phyloP scores from a whole-genome alignment of 306 rosid species.

The Cucurbita pepo region DNA sequence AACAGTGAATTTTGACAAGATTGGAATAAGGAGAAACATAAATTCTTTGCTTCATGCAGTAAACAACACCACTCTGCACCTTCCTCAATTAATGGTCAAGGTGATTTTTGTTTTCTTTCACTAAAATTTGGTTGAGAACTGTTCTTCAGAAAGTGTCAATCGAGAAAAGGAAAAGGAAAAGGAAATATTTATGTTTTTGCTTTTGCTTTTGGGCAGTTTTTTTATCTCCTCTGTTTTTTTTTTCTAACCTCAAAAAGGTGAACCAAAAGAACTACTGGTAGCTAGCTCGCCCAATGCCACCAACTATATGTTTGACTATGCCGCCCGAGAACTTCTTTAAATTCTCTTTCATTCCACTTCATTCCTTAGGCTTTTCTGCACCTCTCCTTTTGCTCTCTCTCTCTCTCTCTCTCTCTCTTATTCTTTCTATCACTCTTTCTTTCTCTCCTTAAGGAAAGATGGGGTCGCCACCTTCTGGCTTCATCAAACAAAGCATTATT shows the following conservation, averaged over 20 bases:
- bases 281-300: constrained; percentile 14
- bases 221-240: constrained; percentile 3
- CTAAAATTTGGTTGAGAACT: neutral
- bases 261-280: neutral
- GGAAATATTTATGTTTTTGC: neutral
- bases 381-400: constrained; percentile 24
- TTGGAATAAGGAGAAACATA: neutral
- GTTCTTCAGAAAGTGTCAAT: neutral
- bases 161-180: neutral
- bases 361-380: constrained; percentile 11
- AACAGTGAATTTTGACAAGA: neutral
- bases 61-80: neutral
- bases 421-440: constrained; percentile 6
- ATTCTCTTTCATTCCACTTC: constrained; percentile 22
- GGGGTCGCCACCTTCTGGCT: constrained; percentile 28
- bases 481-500: constrained; percentile 22
- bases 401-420: constrained; percentile 11
- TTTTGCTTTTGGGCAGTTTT: neutral
- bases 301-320: constrained; percentile 17
- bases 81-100: neutral
- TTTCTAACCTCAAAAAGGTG: constrained; percentile 6
- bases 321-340: constrained; percentile 34
- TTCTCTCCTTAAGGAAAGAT: constrained; percentile 17
- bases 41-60: constrained; percentile 2
- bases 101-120: neutral